These are phyloP conservation scores for Hyphopichia wangnamkhiaoensis DNA, from an alignment of 1,139 yeast species.

Conservation along the genomic window DNA sequence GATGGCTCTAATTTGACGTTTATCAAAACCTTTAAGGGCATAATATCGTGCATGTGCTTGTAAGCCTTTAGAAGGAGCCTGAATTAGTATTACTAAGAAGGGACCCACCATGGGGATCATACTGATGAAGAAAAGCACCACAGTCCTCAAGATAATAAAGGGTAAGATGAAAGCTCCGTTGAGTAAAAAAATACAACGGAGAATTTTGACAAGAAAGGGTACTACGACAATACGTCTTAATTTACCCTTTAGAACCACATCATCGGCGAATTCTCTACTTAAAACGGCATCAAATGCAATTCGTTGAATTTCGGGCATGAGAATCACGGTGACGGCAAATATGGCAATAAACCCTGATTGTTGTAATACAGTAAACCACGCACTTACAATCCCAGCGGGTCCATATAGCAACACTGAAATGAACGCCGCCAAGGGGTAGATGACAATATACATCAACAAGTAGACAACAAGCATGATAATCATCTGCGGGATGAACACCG, in stretches of 20 bases:
- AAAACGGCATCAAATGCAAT: conserved; percentile 60
- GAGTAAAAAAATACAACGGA: conserved; percentile 21
- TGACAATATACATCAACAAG: conserved; percentile 32
- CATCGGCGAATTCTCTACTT: conserved; percentile 48
- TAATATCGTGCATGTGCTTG: conserved; percentile 62
- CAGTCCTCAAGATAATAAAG: conserved; percentile 27
- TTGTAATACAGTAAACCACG: conserved; percentile 56
- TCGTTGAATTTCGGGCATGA: conserved; percentile 60
- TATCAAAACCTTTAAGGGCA: conserved; percentile 54
- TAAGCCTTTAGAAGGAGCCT: conserved; percentile 61
- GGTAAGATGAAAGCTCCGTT: conserved; percentile 27
- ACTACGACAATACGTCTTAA: conserved; percentile 38
- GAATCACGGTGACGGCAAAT: conserved; percentile 46
- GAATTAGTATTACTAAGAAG: conserved; percentile 48
- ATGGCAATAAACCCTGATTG: conserved; percentile 52
- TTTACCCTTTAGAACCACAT: conserved; percentile 48
- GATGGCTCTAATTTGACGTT: conserved; percentile 33
- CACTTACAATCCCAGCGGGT: conserved; percentile 53
- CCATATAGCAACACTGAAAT: conserved; percentile 53
- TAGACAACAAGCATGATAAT: conserved; percentile 46
- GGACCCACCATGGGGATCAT: conserved; percentile 69
- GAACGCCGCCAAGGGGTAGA: conserved; percentile 52
- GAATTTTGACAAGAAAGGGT: conserved; percentile 29
- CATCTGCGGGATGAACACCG: conserved; percentile 53
- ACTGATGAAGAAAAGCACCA: conserved; percentile 38